phyloP scores from a whole-genome alignment of 257 asterid species.

The Ocimum tenuiflorum region DNA sequence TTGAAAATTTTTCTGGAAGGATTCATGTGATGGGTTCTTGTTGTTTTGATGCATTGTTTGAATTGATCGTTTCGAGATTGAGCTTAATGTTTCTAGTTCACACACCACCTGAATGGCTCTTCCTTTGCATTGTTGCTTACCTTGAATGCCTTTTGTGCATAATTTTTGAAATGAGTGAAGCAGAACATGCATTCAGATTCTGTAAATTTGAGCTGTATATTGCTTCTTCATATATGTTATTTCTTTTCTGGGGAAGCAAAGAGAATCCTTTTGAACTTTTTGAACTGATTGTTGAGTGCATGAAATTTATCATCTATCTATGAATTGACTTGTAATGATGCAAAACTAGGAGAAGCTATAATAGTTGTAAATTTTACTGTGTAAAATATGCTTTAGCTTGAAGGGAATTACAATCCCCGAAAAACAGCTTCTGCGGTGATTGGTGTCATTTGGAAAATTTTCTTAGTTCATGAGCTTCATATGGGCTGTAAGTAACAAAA shows the following conservation, averaged over 20 bases:
- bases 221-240: not conserved
- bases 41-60: slow-evolving; percentile 12
- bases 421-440: not conserved
- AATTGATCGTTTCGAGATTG: not conserved
- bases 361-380: not conserved
- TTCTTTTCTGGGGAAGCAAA: slow-evolving; percentile 1
- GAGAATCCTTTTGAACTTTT: not conserved
- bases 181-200: not conserved
- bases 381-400: not conserved
- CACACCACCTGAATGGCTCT: not conserved
- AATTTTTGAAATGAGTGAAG: not conserved
- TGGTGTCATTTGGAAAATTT: not conserved
- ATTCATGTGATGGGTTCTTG: not conserved
- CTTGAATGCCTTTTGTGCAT: not conserved
- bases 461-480: not conserved
- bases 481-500: not conserved
- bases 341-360: not conserved
- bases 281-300: slow-evolving; percentile 1
- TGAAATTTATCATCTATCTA: not conserved
- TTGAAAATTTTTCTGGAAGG: too few relatives aligned
- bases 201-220: not conserved
- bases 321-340: not conserved
- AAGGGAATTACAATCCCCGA: not conserved
- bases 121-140: not conserved
- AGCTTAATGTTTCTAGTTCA: not conserved